Conservation (phyloP, 73 alveolate species). For the Paramecium tetraurelia region DNA sequence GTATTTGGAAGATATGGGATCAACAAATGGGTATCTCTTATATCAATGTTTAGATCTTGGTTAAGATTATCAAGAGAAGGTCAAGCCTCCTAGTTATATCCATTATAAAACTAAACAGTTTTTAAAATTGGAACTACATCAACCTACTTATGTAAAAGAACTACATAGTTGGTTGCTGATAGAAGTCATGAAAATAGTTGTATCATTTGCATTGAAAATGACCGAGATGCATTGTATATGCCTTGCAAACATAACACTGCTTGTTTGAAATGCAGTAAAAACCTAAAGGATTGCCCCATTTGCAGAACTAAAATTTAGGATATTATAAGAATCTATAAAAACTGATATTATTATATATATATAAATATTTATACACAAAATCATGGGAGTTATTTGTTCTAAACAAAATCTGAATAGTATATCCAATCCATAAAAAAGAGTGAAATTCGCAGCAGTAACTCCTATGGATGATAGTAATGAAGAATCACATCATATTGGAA, state of each 20-base stretch:
- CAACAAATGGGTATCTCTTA: conserved; percentile 51
- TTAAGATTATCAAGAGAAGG: conserved; percentile 60
- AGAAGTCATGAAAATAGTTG: conserved; percentile 58
- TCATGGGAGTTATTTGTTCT: background rate
- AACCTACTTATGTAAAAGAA: conserved; percentile 43
- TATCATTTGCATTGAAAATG: conserved; percentile 72
- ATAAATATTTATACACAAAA: background rate
- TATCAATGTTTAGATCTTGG: conserved; percentile 43
- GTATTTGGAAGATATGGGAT: conserved; percentile 59
- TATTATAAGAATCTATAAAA: conserved; percentile 74
- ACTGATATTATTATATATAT: conserved; percentile 22
- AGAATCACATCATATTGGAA: background rate
- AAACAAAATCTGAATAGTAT: background rate
- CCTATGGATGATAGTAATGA: background rate
- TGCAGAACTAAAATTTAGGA: conserved; percentile 78
- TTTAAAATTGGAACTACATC: conserved; percentile 60
- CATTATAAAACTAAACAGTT: conserved; percentile 50
- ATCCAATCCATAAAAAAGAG: background rate
- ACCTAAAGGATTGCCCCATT: conserved; percentile 74
- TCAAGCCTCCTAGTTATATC: background rate
- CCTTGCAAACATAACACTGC: conserved; percentile 85
- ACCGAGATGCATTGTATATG: conserved; percentile 76
- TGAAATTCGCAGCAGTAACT: background rate
- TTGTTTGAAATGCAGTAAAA: conserved; percentile 79
- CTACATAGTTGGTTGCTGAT: conserved; percentile 9